Evolutionary conservation across 2,329 filamentous ascomycete genomes (phyloP), one percentile per base, ranked within the genome.

Genomic region (Penicillium brevicompactum): DNA sequence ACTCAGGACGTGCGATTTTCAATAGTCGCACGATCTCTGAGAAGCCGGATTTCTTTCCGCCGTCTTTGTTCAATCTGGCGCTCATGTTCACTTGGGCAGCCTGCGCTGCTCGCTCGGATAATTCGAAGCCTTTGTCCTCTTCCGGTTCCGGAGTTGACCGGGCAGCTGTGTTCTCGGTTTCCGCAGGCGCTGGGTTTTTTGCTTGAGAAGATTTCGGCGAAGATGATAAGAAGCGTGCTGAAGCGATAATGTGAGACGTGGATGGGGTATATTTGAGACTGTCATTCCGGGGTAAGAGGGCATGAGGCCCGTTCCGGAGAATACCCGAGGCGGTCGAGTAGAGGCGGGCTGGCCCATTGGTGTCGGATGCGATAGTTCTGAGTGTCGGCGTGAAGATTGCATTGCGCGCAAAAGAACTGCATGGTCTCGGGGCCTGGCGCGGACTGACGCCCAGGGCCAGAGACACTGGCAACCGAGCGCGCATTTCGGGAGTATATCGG

Each of bases 21-120:
- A 99, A 82, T 66, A 99, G 78, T 49, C 94, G 86, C 86, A 87
- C 90, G 64, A 97, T 86, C 75, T 99, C 94, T 11, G 78, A 79
- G 59, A 87, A 79, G 9, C 89, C 88, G 21, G 89, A 85, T 11
- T 76, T 74, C 56, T 80, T 77, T 41, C 78, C 73, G 18, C 90
- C 88, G 61, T 95, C 91, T 70, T 92, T 96, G 44, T 90, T 91
- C 47, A 99, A 79, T 62, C 90, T 90, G 13, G 94, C 94, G 60
- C 88, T 87, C 65, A 97, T 79, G 71, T 99, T 96, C 64, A 99
- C 82, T 69, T 97, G 89, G 2, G 92, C 89, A 10, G 92, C 94
- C 67, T 91, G 87, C 11, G 87, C 84, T 32, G 92, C 94, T 74
- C 88, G 93, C 71, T 96, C 93, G 55, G 90, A 92, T 65, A 85